phyloP scores from a whole-genome alignment of 129 eudicot species.

The Flaveria trinervia region DNA sequence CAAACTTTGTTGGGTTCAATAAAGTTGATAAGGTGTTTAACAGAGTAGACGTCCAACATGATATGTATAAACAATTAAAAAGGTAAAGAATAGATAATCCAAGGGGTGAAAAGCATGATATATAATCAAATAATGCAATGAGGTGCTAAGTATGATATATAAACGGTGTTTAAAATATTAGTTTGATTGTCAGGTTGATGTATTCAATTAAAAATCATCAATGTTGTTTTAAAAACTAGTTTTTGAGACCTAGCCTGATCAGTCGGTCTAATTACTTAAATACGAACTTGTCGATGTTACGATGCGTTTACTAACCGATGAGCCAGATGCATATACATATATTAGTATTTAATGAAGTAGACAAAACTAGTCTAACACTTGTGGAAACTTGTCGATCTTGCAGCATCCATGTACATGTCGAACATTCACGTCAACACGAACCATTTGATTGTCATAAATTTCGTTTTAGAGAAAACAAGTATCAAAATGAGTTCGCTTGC shows the following conservation, averaged over 20 bases:
- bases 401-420: neutral
- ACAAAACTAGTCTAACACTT: neutral
- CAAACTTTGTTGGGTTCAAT: constrained; percentile 23
- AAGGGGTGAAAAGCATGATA: constrained; percentile 23
- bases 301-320: too few relatives aligned
- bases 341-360: neutral
- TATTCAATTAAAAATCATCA: too few relatives aligned
- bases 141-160: constrained; percentile 20
- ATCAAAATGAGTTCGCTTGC: too few relatives aligned
- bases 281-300: too few relatives aligned
- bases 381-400: neutral
- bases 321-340: too few relatives aligned
- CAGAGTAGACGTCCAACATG: constrained; percentile 32
- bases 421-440: neutral
- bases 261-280: too few relatives aligned
- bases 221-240: too few relatives aligned
- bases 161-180: neutral
- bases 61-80: constrained; percentile 22
- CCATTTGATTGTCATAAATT: too few relatives aligned
- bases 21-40: constrained; percentile 28
- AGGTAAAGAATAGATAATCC: constrained; percentile 14
- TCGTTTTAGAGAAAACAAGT: too few relatives aligned
- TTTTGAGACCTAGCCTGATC: too few relatives aligned
- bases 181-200: neutral
- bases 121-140: constrained; percentile 16